Conservation (phyloP, 2,329 filamentous ascomycete genomes). For the Sporothrix sp. region DNA sequence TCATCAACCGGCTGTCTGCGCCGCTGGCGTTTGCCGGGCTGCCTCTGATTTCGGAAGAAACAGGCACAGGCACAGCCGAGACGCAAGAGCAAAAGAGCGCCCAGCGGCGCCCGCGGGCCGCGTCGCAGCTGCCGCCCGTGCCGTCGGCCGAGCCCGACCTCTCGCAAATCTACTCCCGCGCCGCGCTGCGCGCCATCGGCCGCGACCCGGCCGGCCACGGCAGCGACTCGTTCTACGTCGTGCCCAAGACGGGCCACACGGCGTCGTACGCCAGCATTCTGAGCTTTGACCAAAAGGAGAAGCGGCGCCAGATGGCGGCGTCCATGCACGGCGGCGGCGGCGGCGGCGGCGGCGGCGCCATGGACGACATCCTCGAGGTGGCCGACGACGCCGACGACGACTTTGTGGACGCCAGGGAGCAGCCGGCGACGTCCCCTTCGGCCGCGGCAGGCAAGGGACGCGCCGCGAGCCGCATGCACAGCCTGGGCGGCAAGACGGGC, state of each 20-base stretch:
- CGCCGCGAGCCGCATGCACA: slow-evolving; percentile 15
- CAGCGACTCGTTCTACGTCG: slow-evolving; percentile 83
- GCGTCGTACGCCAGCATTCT: slow-evolving; percentile 89
- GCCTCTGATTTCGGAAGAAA: slow-evolving; percentile 55
- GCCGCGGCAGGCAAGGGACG: background rate
- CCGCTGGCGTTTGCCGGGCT: slow-evolving; percentile 89
- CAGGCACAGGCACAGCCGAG: slow-evolving; percentile 26
- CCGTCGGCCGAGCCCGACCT: slow-evolving; percentile 58
- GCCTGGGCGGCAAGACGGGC: background rate
- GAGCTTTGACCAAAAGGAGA: slow-evolving; percentile 57
- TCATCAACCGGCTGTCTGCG: slow-evolving; percentile 81
- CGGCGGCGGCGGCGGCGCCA: background rate
- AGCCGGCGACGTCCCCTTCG: background rate
- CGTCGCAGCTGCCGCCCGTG: slow-evolving; percentile 18
- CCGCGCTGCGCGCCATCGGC: slow-evolving; percentile 68
- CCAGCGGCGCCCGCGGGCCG: background rate
- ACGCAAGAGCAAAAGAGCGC: slow-evolving; percentile 24
- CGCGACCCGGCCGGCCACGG: slow-evolving; percentile 42
- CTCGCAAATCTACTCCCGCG: slow-evolving; percentile 72
- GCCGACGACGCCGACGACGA: slow-evolving; percentile 64
- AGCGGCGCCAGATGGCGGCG: slow-evolving; percentile 43
- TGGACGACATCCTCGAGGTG: slow-evolving; percentile 26
- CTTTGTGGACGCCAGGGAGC: slow-evolving; percentile 78
- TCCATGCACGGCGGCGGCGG: slow-evolving; percentile 36
- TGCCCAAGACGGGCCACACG: slow-evolving; percentile 83